Evolutionary conservation across 2,329 filamentous ascomycete species (phyloP).

Genomic region (Allantophomopsis lycopodina): DNA sequence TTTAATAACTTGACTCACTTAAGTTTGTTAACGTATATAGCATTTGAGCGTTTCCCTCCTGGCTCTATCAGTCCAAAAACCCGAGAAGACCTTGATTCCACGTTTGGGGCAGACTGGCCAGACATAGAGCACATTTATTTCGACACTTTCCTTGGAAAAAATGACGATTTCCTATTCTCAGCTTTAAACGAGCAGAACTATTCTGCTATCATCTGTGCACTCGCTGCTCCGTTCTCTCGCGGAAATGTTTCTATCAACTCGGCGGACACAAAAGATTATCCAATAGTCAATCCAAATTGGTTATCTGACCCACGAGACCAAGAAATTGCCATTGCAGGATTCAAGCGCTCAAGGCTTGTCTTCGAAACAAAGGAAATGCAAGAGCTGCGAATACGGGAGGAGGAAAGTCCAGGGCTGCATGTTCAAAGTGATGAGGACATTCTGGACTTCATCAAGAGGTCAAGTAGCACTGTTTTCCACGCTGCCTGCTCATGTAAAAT

Average conservation of each 20-base stretch:
- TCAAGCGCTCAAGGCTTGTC: conserved; percentile 23
- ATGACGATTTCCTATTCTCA: too few species aligned
- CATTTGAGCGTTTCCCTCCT: too few species aligned
- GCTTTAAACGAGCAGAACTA: too few species aligned
- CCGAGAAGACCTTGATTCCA: too few species aligned
- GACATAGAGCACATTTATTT: too few species aligned
- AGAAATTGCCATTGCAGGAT: conserved; percentile 26
- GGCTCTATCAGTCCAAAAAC: too few species aligned
- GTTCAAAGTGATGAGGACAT: conserved; percentile 3
- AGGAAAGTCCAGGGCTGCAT: conserved; percentile 1
- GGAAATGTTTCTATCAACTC: conserved; percentile 26
- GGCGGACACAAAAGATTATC: conserved; percentile 17
- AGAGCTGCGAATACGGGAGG: neutral
- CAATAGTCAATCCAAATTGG: conserved; percentile 30
- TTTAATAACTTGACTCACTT: too few species aligned
- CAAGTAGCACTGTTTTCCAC: conserved; percentile 1
- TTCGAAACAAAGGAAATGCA: conserved; percentile 1
- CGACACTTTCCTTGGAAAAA: too few species aligned
- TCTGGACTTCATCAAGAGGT: conserved; percentile 1
- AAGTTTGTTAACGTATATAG: too few species aligned
- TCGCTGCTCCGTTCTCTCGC: conserved; percentile 23
- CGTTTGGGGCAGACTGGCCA: too few species aligned
- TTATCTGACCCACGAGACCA: conserved; percentile 24
- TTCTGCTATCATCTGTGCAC: conserved; percentile 11
- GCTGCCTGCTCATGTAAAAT: conserved; percentile 5